A percentile compares a stretch with the other conserved stretches of the same genome.
These are phyloP conservation scores for Aspergillus amoenus DNA, from an alignment of 2,329 filamentous ascomycete genomes.

Conservation along the genomic window DNA sequence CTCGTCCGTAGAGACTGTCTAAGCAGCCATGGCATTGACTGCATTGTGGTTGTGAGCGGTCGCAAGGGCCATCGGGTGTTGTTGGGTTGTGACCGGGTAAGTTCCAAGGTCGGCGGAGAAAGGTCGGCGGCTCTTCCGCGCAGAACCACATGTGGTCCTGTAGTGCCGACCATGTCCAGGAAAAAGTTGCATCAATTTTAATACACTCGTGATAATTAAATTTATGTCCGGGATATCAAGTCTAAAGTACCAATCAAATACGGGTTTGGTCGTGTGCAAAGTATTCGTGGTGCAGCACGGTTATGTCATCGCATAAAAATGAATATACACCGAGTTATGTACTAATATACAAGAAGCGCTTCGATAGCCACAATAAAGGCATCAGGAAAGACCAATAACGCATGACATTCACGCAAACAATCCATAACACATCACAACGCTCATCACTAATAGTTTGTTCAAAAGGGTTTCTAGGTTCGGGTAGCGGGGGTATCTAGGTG, in stretches of 20 bases:
- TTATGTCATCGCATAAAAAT: neutral
- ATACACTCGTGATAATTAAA: too few species aligned
- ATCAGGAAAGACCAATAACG: neutral
- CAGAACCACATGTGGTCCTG: neutral
- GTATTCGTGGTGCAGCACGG: neutral
- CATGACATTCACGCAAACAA: neutral
- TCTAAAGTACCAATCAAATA: neutral
- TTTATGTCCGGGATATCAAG: neutral
- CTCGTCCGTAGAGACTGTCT: slow-evolving; percentile 38
- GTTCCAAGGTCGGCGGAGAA: slow-evolving; percentile 12
- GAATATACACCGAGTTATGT: neutral
- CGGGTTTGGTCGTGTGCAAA: neutral
- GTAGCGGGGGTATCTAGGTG: slow-evolving; percentile 4
- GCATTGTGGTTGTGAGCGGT: slow-evolving; percentile 35
- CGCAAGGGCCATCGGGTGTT: slow-evolving; percentile 21
- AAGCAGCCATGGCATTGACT: slow-evolving; percentile 40
- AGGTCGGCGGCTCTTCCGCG: slow-evolving; percentile 1
- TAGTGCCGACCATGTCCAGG: too few species aligned
- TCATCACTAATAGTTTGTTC: neutral
- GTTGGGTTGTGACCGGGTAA: neutral
- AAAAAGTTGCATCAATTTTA: too few species aligned
- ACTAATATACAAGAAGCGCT: neutral
- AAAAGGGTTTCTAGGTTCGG: neutral
- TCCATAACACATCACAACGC: neutral
- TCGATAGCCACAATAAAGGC: neutral